These are phyloP conservation scores for Sporothrix euskadiensis DNA, from an alignment of 2,329 filamentous ascomycete genomes.

Conservation along the genomic window DNA sequence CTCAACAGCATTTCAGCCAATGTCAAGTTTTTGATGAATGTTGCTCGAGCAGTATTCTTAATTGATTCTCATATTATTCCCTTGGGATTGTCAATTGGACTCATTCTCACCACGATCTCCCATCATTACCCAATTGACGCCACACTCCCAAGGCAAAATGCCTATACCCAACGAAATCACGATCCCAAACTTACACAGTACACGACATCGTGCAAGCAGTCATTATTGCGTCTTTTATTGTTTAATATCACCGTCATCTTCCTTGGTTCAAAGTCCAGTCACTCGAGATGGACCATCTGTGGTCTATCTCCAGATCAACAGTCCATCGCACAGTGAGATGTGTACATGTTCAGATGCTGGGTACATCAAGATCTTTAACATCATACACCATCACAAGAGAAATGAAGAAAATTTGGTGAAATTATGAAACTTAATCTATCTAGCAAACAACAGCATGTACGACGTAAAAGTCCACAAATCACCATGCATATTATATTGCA, in stretches of 20 bases:
- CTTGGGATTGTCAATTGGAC: not conserved
- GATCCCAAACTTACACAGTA: not conserved
- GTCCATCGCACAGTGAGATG: not conserved
- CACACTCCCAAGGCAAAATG: not conserved
- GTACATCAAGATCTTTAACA: not conserved
- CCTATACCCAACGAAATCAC: not conserved
- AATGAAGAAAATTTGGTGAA: not conserved
- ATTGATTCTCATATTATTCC: not conserved
- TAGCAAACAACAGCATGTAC: not conserved
- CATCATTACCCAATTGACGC: not conserved
- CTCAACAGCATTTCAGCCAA: not conserved
- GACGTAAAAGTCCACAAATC: not conserved
- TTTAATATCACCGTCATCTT: not conserved
- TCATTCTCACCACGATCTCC: not conserved
- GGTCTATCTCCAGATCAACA: not conserved
- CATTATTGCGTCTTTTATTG: too few species aligned
- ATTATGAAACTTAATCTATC: not conserved
- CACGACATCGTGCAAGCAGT: not conserved
- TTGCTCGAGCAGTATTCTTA: constrained; percentile 7
- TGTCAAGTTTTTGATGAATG: constrained; percentile 5
- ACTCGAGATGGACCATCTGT: too few species aligned
- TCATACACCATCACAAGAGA: not conserved
- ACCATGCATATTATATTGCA: not conserved
- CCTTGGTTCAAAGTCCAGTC: not conserved
- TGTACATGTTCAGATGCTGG: not conserved